phyloP scores from a whole-genome alignment of 2,329 filamentous ascomycete genomes.

The Trichothecium sympodiale region DNA sequence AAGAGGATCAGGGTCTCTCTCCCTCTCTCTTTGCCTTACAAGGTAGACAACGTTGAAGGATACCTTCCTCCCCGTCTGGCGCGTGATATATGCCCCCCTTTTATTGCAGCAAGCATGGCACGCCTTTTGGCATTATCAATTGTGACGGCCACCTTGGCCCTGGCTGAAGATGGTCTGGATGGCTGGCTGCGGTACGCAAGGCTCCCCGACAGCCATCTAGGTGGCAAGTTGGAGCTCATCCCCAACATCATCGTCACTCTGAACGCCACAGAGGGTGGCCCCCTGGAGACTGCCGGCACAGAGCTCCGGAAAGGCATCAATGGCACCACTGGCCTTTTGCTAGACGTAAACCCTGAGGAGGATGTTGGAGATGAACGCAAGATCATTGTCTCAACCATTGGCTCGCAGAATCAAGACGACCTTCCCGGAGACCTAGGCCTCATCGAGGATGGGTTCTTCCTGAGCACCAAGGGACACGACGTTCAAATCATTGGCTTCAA shows the following conservation, averaged over 20 bases:
- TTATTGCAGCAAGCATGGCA: not conserved
- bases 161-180: conserved; percentile 48
- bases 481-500: conserved; percentile 54
- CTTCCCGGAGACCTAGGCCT: conserved; percentile 25
- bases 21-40: too few relatives aligned
- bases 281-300: conserved; percentile 46
- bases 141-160: conserved; percentile 21
- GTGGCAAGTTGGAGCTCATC: conserved; percentile 22
- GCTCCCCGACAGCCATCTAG: conserved; percentile 17
- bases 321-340: conserved; percentile 41
- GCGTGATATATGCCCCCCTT: not conserved
- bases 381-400: conserved; percentile 12
- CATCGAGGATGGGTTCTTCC: conserved; percentile 49
- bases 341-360: conserved; percentile 17
- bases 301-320: conserved; percentile 48
- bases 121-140: conserved; percentile 2
- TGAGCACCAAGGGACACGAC: conserved; percentile 31
- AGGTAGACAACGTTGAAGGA: too few relatives aligned
- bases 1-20: too few relatives aligned
- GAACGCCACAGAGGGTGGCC: conserved; percentile 41
- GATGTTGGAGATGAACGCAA: not conserved
- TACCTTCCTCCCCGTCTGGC: too few relatives aligned
- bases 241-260: conserved; percentile 40
- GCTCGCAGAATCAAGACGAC: conserved; percentile 12
- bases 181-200: conserved; percentile 57